Evolutionary conservation across 164 flowering plant genomes (phyloP).

Genomic region (Piper longum): DNA sequence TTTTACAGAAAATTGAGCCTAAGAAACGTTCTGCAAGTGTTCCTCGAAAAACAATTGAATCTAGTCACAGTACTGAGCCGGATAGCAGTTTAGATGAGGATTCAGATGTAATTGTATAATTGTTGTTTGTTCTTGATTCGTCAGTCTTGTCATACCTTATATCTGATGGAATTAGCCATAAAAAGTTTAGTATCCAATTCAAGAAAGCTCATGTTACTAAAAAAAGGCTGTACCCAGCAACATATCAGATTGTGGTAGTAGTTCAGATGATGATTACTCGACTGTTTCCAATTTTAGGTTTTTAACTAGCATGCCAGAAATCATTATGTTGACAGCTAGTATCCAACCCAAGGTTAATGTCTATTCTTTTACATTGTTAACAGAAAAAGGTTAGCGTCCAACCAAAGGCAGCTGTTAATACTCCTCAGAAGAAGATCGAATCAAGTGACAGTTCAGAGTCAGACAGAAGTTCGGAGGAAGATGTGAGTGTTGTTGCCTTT

Average conservation of each 20-base stretch:
- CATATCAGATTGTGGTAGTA: not conserved
- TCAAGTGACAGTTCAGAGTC: conserved; percentile 18
- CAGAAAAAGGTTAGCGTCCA: conserved; percentile 9
- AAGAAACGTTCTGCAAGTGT: too few species aligned
- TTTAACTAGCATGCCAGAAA: not conserved
- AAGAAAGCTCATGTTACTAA: not conserved
- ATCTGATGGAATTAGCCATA: not conserved
- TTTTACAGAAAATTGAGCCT: too few species aligned
- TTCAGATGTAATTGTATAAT: not conserved
- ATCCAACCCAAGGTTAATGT: too few species aligned
- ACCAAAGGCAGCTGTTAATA: conserved; percentile 10
- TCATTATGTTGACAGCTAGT: not conserved
- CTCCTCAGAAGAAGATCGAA: conserved; percentile 20
- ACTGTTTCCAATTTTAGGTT: not conserved
- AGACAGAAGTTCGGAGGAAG: conserved; percentile 13
- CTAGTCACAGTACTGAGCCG: too few species aligned
- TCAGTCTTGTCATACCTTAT: not conserved
- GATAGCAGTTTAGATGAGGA: conserved; percentile 8
- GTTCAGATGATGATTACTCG: conserved; percentile 13
- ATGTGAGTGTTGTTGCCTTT: not conserved
- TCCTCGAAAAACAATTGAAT: too few species aligned
- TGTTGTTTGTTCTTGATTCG: too few species aligned
- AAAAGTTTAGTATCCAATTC: not conserved
- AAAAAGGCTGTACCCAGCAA: conserved; percentile 4
- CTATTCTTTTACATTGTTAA: too few species aligned